Percentiles rank a stretch among this genome's conserved stretches.
Evolutionary conservation across 2,329 filamentous ascomycete genomes (phyloP).

Genomic region (Ophiognomonia clavigignenti-juglandacearum): DNA sequence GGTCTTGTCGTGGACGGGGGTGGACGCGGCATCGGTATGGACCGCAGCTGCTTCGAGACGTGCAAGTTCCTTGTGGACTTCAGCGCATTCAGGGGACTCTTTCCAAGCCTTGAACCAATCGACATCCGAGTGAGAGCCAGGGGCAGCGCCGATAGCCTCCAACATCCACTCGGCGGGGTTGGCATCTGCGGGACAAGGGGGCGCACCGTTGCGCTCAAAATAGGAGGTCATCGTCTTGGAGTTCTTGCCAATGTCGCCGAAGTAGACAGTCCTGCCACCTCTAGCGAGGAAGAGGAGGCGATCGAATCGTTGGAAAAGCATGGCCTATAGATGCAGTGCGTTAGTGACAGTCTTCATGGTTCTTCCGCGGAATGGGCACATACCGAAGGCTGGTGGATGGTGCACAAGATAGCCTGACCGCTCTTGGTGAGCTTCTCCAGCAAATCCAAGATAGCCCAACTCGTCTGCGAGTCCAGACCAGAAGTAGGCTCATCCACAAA

Average conservation of each 20-base stretch:
- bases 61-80: slow-evolving; percentile 53
- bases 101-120: slow-evolving; percentile 64
- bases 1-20: slow-evolving; percentile 31
- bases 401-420: slow-evolving; percentile 88
- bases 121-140: slow-evolving; percentile 57
- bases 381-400: slow-evolving; percentile 80
- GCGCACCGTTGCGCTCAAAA: slow-evolving; percentile 69
- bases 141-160: slow-evolving; percentile 57
- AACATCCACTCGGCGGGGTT: slow-evolving; percentile 85
- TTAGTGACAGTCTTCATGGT: not conserved
- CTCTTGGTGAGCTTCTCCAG: slow-evolving; percentile 82
- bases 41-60: slow-evolving; percentile 41
- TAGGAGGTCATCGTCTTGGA: slow-evolving; percentile 65
- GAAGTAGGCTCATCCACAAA: slow-evolving; percentile 92
- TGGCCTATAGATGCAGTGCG: slow-evolving; percentile 43
- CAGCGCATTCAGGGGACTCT: slow-evolving; percentile 49
- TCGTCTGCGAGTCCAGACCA: slow-evolving; percentile 84
- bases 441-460: slow-evolving; percentile 81
- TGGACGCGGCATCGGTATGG: slow-evolving; percentile 17
- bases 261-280: slow-evolving; percentile 72
- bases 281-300: slow-evolving; percentile 69
- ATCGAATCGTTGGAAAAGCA: slow-evolving; percentile 86
- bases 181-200: slow-evolving; percentile 58
- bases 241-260: slow-evolving; percentile 69
- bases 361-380: not conserved